Evolutionary conservation across 1,284 basidiomycete species (phyloP).

Genomic region (Sphaerobolus stellatus): DNA sequence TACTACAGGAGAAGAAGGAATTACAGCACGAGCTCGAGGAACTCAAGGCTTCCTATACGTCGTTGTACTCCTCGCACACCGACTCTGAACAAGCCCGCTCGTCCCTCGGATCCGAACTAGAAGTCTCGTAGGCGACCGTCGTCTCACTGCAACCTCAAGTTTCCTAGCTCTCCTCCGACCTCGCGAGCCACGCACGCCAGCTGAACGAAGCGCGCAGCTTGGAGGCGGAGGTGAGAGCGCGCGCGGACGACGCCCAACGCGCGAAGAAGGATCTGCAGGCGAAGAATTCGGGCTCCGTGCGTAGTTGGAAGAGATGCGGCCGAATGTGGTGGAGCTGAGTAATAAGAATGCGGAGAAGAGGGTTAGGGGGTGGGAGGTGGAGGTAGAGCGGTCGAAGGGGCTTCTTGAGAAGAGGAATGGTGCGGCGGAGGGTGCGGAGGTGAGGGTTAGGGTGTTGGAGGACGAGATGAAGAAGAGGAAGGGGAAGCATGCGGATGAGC

Average conservation of each 20-base stretch:
- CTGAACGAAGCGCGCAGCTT: slow-evolving; percentile 62
- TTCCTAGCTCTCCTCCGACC: slow-evolving; percentile 50
- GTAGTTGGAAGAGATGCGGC: slow-evolving; percentile 80
- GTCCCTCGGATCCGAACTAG: slow-evolving; percentile 46
- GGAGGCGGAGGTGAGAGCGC: slow-evolving; percentile 55
- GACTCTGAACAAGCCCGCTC: slow-evolving; percentile 48
- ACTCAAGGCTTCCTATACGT: slow-evolving; percentile 40
- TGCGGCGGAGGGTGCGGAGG: slow-evolving; percentile 42
- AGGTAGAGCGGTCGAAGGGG: slow-evolving; percentile 51
- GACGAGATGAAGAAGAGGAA: slow-evolving; percentile 33
- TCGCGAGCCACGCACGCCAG: slow-evolving; percentile 53
- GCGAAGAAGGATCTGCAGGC: slow-evolving; percentile 67
- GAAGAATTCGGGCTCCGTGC: slow-evolving; percentile 73
- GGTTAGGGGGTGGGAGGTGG: slow-evolving; percentile 59
- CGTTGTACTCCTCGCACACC: slow-evolving; percentile 45
- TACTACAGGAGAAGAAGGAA: slow-evolving; percentile 44
- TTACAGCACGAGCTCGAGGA: slow-evolving; percentile 44
- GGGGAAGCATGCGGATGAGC: slow-evolving; percentile 47
- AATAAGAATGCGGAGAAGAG: slow-evolving; percentile 57
- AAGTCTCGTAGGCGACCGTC: slow-evolving; percentile 44
- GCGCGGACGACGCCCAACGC: slow-evolving; percentile 71
- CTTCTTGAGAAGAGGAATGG: slow-evolving; percentile 47
- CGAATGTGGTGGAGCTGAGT: slow-evolving; percentile 77
- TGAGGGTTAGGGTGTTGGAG: slow-evolving; percentile 19
- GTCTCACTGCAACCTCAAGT: slow-evolving; percentile 59